A percentile compares a stretch with the other conserved stretches of the same genome.
Evolutionary conservation across 129 eudicot genomes (phyloP).

Genomic region (Chrysanthemum lavandulifolium): DNA sequence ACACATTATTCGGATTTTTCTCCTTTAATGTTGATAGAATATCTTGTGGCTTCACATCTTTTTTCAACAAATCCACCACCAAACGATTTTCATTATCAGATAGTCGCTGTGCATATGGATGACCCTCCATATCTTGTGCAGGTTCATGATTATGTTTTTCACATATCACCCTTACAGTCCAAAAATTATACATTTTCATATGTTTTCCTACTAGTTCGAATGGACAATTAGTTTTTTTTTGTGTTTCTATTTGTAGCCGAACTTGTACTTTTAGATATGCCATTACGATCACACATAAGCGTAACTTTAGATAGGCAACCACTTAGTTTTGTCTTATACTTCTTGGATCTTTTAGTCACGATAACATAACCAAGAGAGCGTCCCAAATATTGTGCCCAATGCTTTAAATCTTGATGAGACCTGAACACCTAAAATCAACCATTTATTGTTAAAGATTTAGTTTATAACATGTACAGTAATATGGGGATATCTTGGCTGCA

Average conservation of each 20-base stretch:
- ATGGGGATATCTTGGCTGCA: no score
- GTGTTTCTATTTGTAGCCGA: background rate
- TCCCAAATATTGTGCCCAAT: slow-evolving; percentile 23
- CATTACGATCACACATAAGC: slow-evolving; percentile 26
- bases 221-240: slow-evolving; percentile 24
- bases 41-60: slow-evolving; percentile 16
- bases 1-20: slow-evolving; percentile 18
- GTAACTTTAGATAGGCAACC: slow-evolving; percentile 4
- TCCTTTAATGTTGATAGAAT: slow-evolving; percentile 19
- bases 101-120: slow-evolving; percentile 25
- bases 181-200: background rate
- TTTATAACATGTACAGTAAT: background rate
- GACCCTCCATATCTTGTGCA: slow-evolving; percentile 17
- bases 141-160: slow-evolving; percentile 28
- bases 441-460: background rate
- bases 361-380: slow-evolving; percentile 23
- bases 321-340: background rate
- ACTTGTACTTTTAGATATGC: slow-evolving; percentile 11
- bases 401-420: slow-evolving; percentile 18
- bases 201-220: slow-evolving; percentile 14
- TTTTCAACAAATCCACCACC: slow-evolving; percentile 22
- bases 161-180: slow-evolving; percentile 24
- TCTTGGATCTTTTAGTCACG: slow-evolving; percentile 6
- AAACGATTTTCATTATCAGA: slow-evolving; percentile 22
- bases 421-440: slow-evolving; percentile 20